Evolutionary conservation across 73 alveolate species (phyloP).

Genomic region (Paramecium primaurelia): DNA sequence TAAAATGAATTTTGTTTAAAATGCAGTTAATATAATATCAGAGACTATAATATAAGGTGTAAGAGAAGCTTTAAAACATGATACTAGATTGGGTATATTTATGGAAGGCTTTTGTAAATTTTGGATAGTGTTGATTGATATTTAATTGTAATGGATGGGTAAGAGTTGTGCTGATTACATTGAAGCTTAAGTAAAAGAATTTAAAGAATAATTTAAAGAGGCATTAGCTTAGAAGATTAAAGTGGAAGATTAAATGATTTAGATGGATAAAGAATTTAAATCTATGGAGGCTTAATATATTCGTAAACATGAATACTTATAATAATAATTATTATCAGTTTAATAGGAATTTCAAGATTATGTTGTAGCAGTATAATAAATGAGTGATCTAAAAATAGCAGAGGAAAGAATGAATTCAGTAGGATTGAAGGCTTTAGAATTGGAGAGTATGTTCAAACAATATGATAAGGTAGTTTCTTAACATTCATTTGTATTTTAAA

Average conservation of each 20-base stretch:
- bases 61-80: not conserved
- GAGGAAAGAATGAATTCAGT: constrained; percentile 18
- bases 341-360: not conserved
- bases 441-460: constrained; percentile 10
- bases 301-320: not conserved
- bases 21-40: not conserved
- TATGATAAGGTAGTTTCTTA: not conserved
- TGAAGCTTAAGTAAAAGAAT: not conserved
- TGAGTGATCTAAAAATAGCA: constrained; percentile 17
- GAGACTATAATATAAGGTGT: not conserved
- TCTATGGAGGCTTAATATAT: not conserved
- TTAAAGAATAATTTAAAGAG: not conserved
- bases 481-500: not conserved
- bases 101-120: not conserved
- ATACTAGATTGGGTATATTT: constrained; percentile 1
- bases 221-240: not conserved
- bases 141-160: constrained; percentile 2
- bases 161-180: constrained; percentile 7
- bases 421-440: not conserved
- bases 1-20: not conserved
- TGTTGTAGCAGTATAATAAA: not conserved
- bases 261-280: not conserved
- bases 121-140: not conserved
- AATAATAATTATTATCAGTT: not conserved
- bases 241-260: not conserved